These are phyloP conservation scores for Xylaria digitata DNA, from an alignment of 2,329 filamentous ascomycete genomes.

Conservation along the genomic window DNA sequence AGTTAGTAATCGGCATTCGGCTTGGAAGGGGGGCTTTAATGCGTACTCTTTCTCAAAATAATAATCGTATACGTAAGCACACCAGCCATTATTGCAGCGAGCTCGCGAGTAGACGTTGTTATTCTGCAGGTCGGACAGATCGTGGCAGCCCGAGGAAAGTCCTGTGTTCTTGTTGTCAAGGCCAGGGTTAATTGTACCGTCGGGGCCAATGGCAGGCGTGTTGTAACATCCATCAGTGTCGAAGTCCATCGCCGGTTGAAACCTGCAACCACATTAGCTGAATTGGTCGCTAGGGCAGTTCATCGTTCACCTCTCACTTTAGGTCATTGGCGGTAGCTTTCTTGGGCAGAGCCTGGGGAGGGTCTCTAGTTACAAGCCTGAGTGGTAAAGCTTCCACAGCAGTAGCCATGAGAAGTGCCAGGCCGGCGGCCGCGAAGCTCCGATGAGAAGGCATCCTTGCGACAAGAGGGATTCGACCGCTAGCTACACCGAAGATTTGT, in stretches of 20 bases:
- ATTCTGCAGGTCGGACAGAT: conserved; percentile 51
- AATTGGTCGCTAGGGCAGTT: not conserved
- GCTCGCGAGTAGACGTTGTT: conserved; percentile 57
- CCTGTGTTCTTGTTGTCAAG: conserved; percentile 48
- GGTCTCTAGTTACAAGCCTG: conserved; percentile 42
- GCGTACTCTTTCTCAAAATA: conserved; percentile 59
- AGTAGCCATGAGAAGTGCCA: conserved; percentile 42
- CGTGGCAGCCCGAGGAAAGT: conserved; percentile 49
- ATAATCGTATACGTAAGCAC: conserved; percentile 58
- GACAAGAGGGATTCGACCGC: conserved; percentile 13
- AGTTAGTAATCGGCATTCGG: not conserved
- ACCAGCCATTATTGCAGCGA: conserved; percentile 59
- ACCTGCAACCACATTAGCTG: conserved; percentile 34
- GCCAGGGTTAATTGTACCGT: conserved; percentile 51
- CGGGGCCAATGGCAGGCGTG: conserved; percentile 52
- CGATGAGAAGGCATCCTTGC: conserved; percentile 42
- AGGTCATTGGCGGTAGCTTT: conserved; percentile 46
- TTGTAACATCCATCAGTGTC: conserved; percentile 56
- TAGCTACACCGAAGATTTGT: not conserved
- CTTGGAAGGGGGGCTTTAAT: not conserved
- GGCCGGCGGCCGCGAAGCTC: conserved; percentile 41
- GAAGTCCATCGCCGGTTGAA: conserved; percentile 51
- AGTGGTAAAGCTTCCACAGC: conserved; percentile 38
- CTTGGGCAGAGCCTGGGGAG: conserved; percentile 44
- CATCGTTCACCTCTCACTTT: conserved; percentile 38